Base-by-base conservation (phyloP, 805 yeast species). In the Sugiyamaella boreocaroliniensis region DNA sequence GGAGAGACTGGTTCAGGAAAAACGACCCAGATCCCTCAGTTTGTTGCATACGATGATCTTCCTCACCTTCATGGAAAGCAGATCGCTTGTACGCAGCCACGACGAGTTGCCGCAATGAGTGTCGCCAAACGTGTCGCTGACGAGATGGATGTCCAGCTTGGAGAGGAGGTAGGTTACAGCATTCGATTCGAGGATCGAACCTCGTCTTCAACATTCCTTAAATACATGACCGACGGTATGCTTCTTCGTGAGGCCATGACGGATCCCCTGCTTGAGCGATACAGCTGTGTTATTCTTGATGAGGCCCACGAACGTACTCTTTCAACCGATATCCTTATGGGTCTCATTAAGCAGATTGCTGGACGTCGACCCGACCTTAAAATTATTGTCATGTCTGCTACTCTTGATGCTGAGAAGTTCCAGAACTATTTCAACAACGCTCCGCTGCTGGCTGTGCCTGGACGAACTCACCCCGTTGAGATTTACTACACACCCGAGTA, bases 1-100 rank as follows among this genome's bases (percentile, higher is more conserved):
- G 99, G 99, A 75, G 99, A 92, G 68, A 92, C 99, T 4, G 99
- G 99, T 74, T 89, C 97, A 29, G 99, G 99, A 80, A 92, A 92
- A 71, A 92, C 98, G 22, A 92, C 99, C 0, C 99, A 92, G 73
- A 90, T 92, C 58, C 98, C 99, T 2, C 99, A 92, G 71, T 93
- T 90, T 71, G 97, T 92, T 19, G 73, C 84, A 48, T 89, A 80
- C 63, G 97, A 93, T 67, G 98, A 90, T 61, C 79, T 92, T 78
- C 96, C 97, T 15, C 96, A 89, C 64, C 73, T 89, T 59, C 72
- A 73, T 49, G 90, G 92, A 4, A 82, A 82, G 14, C 92, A 84
- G 71, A 92, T 92, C 51, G 98, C 97, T 0, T 90, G 97, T 81
- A 90, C 98, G 0, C 78, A 82, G 70, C 99, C 99, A 15, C 82